Conservation (phyloP, 2,329 filamentous ascomycete species). For the Nothopassalora personata region DNA sequence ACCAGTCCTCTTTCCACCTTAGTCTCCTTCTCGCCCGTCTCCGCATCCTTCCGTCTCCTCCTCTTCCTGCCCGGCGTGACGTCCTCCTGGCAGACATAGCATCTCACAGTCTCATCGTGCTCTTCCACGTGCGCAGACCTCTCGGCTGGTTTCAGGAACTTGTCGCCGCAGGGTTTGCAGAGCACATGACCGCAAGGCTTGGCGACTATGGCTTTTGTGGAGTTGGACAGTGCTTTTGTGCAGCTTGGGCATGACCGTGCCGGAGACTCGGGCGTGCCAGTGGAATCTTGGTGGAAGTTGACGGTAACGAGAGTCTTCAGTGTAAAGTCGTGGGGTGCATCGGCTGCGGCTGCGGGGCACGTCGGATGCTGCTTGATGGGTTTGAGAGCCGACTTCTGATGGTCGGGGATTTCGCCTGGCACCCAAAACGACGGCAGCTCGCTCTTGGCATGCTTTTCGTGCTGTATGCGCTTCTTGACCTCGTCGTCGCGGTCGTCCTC, state of each 20-base stretch:
- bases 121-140: constrained; percentile 52
- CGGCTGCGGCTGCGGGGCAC: constrained; percentile 64
- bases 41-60: constrained; percentile 23
- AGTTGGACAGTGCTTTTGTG: constrained; percentile 74
- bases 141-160: constrained; percentile 68
- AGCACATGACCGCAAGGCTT: constrained; percentile 90
- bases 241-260: constrained; percentile 73
- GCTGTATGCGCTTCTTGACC: constrained; percentile 58
- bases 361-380: constrained; percentile 57
- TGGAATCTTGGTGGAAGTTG: constrained; percentile 67
- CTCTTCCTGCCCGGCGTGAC: constrained; percentile 46
- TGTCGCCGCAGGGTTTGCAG: constrained; percentile 75
- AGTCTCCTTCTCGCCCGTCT: constrained; percentile 40
- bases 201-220: constrained; percentile 73
- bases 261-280: constrained; percentile 32
- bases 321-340: constrained; percentile 66
- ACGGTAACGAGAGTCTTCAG: constrained; percentile 72
- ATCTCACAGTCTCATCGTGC: constrained; percentile 52
- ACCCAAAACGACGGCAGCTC: constrained; percentile 90
- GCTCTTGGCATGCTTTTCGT: constrained; percentile 61
- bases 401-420: constrained; percentile 69
- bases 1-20: constrained; percentile 67
- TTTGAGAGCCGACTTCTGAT: constrained; percentile 42
- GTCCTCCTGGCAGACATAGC: constrained; percentile 82
- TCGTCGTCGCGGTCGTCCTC: constrained; percentile 68